These are phyloP conservation scores for Huntiella decipiens DNA, from an alignment of 2,329 filamentous ascomycete genomes.

Conservation along the genomic window DNA sequence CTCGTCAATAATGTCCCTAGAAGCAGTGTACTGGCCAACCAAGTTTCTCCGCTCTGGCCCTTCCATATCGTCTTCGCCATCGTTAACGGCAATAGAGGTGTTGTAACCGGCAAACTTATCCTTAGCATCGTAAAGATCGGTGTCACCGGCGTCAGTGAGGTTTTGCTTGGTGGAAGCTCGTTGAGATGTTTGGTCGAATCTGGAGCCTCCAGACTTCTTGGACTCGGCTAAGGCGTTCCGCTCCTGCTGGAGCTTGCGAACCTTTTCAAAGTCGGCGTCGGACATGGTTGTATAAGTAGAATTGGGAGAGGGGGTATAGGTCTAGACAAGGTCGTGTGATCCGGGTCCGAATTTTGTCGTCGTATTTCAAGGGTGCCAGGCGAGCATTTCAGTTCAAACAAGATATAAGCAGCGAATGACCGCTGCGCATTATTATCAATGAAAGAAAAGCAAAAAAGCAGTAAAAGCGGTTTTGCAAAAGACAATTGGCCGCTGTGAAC, in stretches of 20 bases:
- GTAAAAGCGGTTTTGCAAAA: conserved; percentile 13
- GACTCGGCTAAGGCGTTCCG: conserved; percentile 61
- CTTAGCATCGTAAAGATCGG: conserved; percentile 60
- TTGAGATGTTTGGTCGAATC: conserved; percentile 61
- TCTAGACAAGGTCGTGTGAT: background rate
- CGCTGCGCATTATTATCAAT: conserved; percentile 15
- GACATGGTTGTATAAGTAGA: conserved; percentile 31
- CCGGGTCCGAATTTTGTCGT: conserved; percentile 8
- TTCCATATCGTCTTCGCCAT: conserved; percentile 62
- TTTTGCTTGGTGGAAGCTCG: conserved; percentile 76
- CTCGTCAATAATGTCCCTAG: conserved; percentile 80
- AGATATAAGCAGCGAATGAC: conserved; percentile 11
- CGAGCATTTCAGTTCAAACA: conserved; percentile 11
- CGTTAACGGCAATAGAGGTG: conserved; percentile 63
- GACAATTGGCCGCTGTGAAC: background rate
- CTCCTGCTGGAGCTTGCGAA: conserved; percentile 79
- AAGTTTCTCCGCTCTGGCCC: conserved; percentile 56
- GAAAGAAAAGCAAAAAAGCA: conserved; percentile 14
- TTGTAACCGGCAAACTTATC: conserved; percentile 85
- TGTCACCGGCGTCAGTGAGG: conserved; percentile 77
- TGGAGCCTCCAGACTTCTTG: conserved; percentile 58
- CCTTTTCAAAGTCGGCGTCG: conserved; percentile 70
- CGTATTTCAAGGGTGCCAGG: conserved; percentile 11
- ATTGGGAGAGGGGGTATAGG: background rate
- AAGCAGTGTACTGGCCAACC: conserved; percentile 90